Percentiles rank a stretch among this genome's conserved stretches.
These are phyloP conservation scores for Boletus smithii DNA, from an alignment of 1,284 basidiomycete genomes.

Conservation along the genomic window DNA sequence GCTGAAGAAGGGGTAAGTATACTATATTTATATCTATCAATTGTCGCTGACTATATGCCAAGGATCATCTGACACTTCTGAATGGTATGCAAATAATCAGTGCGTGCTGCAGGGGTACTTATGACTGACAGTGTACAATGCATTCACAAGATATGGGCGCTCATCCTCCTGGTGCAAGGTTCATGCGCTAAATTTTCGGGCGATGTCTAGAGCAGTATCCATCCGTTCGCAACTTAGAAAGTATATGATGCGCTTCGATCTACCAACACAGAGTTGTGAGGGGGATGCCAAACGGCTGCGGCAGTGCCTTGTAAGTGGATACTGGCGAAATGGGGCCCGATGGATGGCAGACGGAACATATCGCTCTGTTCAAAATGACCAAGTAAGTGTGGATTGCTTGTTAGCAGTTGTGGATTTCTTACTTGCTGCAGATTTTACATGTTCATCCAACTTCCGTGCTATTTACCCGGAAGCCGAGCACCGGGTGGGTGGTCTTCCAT, in stretches of 20 bases:
- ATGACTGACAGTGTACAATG: constrained; percentile 74
- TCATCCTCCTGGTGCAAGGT: constrained; percentile 88
- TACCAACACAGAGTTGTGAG: constrained; percentile 78
- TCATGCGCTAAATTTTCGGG: constrained; percentile 91
- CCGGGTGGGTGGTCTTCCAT: constrained; percentile 93
- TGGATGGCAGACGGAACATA: constrained; percentile 91
- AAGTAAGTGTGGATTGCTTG: constrained; percentile 45
- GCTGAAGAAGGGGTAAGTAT: constrained; percentile 89
- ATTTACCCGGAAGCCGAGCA: constrained; percentile 87
- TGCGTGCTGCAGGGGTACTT: constrained; percentile 2
- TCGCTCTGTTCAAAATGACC: constrained; percentile 76
- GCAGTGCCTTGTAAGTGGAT: constrained; percentile 85
- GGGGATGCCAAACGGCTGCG: constrained; percentile 78
- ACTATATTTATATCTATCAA: neutral
- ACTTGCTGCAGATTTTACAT: constrained; percentile 63
- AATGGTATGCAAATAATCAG: constrained; percentile 58
- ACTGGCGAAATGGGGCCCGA: constrained; percentile 90
- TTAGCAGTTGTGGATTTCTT: neutral
- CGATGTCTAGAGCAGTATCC: constrained; percentile 86
- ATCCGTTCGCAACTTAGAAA: constrained; percentile 92
- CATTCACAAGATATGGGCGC: constrained; percentile 80
- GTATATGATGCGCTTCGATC: constrained; percentile 84
- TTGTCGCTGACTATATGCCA: constrained; percentile 11
- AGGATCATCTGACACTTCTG: constrained; percentile 89
- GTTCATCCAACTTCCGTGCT: constrained; percentile 93